These are phyloP conservation scores for Tarenaya hassleriana DNA, from an alignment of 345 rosid species.

Conservation along the genomic window DNA sequence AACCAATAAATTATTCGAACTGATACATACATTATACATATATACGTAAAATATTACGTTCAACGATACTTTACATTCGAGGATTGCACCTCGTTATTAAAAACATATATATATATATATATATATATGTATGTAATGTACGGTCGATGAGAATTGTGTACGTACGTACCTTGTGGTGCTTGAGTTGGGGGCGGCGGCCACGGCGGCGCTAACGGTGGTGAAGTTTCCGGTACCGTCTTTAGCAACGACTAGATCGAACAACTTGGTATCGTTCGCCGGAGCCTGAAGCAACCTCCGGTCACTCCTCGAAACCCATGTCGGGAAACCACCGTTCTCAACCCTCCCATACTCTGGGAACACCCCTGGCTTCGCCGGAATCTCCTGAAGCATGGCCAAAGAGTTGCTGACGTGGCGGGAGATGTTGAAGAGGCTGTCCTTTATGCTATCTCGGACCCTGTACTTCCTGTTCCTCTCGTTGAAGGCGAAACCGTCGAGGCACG, in stretches of 20 bases:
- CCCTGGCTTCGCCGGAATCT: slow-evolving; percentile 35
- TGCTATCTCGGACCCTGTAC: slow-evolving; percentile 24
- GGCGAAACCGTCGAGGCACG: slow-evolving; percentile 82
- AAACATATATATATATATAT: no score
- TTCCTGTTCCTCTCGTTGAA: slow-evolving; percentile 20
- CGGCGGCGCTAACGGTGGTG: slow-evolving; percentile 53
- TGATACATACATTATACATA: no score
- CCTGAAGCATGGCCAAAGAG: slow-evolving; percentile 55
- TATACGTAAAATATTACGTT: no score
- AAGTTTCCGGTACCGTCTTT: slow-evolving; percentile 69
- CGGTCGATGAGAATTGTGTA: not conserved
- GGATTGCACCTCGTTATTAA: no score
- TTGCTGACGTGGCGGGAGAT: slow-evolving; percentile 62
- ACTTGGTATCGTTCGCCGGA: slow-evolving; percentile 27
- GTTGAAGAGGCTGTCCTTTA: slow-evolving; percentile 40
- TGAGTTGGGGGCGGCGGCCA: slow-evolving; percentile 61
- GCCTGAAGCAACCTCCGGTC: slow-evolving; percentile 45
- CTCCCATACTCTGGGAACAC: slow-evolving; percentile 32
- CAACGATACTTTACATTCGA: no score
- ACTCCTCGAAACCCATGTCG: slow-evolving; percentile 44
- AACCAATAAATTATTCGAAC: no score
- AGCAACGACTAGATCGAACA: slow-evolving; percentile 53
- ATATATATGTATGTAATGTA: no score
- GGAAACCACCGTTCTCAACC: slow-evolving; percentile 43
- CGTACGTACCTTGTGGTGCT: slow-evolving; percentile 53